Evolutionary conservation across 768 basidiomycete genomes (phyloP), one percentile per base, ranked within the genome.

Genomic region (Phaffia australis): DNA sequence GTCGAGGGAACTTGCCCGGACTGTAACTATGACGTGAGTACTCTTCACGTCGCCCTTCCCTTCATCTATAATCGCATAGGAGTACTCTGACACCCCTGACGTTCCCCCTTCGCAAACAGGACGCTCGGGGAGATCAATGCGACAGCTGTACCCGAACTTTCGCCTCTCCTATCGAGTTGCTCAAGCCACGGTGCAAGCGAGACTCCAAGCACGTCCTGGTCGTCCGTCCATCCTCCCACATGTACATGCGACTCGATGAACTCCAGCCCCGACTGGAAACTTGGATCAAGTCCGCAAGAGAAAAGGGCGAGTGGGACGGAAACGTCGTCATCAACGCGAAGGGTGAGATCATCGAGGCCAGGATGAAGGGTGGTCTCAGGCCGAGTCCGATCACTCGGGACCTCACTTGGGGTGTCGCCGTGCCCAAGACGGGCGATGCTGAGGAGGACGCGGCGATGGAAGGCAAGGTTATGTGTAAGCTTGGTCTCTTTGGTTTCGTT

Each of bases 1-100:
- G 93, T 98, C 0, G 94, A 98, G 76, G 95, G 95, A n/a, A 89
- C 84, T 46, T 99, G 95, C 74, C 95, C 95, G 0, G 82, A 95
- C 76, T 98, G 95, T 74, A 83, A 82, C 57, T 91, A 85, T 70
- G 87, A 91, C 67, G 88, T 88, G 68, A 71, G 82, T 73, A 16
- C 18, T 27, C 35, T 29, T 5, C 25, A 32, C 61, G 60, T 62
- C 49, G 25, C 55, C 30, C 5, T 48, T 19, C 65, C 27, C 14
- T 52, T 35, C 52, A 52, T 16, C 9, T 29, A 21, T 35, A 15
- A 18, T 47, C 21, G 15, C 29, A n/a, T 54, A 7, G 5, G 6
- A 42, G 62, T 9, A 23, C 18, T 59, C 50, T n/a, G 51, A 7
- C 23, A 25, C 25, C 27, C 51, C 29, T 54, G 54, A 55, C 30